Conservation (phyloP, 768 basidiomycete genomes). For the Leucocoprinus birnbaumii region DNA sequence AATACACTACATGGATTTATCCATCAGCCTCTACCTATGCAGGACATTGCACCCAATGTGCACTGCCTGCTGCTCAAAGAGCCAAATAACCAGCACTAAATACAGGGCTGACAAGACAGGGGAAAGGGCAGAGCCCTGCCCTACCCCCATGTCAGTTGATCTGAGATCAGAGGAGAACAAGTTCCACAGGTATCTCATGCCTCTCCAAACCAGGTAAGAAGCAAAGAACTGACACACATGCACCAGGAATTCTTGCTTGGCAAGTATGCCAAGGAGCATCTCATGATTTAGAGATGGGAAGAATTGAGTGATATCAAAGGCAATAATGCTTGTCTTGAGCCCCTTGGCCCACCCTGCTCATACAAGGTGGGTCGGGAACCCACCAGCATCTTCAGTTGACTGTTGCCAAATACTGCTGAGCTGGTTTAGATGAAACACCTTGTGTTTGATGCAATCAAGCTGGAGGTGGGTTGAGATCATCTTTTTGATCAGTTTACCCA, state of each 20-base stretch:
- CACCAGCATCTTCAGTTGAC: background rate
- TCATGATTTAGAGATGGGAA: background rate
- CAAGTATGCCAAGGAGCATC: background rate
- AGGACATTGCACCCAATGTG: background rate
- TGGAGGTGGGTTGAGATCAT: constrained; percentile 5
- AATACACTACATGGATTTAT: background rate
- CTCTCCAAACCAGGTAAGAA: too few species aligned
- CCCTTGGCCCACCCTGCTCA: background rate
- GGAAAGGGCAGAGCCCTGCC: too few species aligned
- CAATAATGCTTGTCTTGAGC: background rate
- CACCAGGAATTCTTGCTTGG: too few species aligned
- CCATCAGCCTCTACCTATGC: background rate
- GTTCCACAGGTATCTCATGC: too few species aligned
- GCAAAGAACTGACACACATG: too few species aligned
- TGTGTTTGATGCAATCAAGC: background rate
- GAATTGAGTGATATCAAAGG: background rate
- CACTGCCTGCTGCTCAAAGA: background rate
- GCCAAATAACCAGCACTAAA: too few species aligned
- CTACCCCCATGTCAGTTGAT: too few species aligned
- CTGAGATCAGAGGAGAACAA: too few species aligned
- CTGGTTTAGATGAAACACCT: background rate
- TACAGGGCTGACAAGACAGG: too few species aligned
- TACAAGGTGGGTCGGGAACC: background rate
- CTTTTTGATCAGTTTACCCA: constrained; percentile 11
- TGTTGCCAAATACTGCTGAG: background rate